Conservation (phyloP, 163 green algal genomes). For the Coccomyxa subellipsoidea region DNA sequence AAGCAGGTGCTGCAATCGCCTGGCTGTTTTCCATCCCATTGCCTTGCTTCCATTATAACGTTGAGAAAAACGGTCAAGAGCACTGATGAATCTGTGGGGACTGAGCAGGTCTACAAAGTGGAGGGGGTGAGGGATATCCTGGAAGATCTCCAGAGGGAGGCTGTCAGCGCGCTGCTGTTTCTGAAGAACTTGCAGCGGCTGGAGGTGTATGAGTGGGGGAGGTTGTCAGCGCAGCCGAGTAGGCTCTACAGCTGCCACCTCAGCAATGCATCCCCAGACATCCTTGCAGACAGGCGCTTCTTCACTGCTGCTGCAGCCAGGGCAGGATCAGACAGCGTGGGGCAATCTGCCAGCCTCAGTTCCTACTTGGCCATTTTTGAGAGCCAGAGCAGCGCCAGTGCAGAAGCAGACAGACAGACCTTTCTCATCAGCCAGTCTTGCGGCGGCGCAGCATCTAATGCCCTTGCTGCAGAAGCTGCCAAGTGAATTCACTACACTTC, state of each 20-base stretch:
- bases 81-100: no score
- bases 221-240: conserved; percentile 19
- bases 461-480: neutral
- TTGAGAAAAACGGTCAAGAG: no score
- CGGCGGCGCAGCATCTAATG: neutral
- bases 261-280: conserved; percentile 3
- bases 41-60: neutral
- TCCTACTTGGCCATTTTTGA: neutral
- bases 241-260: conserved; percentile 45
- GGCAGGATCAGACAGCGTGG: neutral
- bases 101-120: conserved; percentile 58
- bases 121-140: conserved; percentile 50
- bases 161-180: conserved; percentile 62
- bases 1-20: conserved; percentile 46
- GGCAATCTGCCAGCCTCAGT: neutral
- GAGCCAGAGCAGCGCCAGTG: neutral
- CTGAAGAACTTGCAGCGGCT: conserved; percentile 56
- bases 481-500: neutral
- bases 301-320: neutral
- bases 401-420: neutral
- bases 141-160: conserved; percentile 49
- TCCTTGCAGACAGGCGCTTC: neutral
- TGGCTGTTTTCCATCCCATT: neutral
- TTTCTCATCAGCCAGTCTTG: conserved; percentile 36
- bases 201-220: conserved; percentile 54